A percentile compares a stretch with the other conserved stretches of the same genome.
Evolutionary conservation across 495 filamentous ascomycete species (phyloP).

Genomic region (Penicilliopsis zonata): DNA sequence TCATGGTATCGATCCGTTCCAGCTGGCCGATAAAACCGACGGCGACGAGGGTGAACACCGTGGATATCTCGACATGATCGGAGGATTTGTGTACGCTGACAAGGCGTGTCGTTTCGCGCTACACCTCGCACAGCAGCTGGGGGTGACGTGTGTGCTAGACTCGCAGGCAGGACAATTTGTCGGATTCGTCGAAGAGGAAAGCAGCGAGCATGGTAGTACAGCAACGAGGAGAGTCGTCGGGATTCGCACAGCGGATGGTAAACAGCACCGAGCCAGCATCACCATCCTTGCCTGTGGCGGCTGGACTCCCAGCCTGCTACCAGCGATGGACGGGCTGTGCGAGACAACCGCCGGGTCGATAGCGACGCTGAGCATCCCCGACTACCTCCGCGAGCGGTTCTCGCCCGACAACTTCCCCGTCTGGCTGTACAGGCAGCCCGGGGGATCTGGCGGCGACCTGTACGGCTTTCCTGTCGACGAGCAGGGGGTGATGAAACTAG

Average conservation of each 20-base stretch:
- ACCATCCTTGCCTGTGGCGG: conserved; percentile 65
- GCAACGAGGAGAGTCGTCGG: conserved; percentile 6
- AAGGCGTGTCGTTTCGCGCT: conserved; percentile 31
- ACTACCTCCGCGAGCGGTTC: conserved; percentile 6
- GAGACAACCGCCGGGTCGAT: conserved; percentile 34
- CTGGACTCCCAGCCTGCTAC: conserved; percentile 58
- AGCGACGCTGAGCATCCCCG: conserved; percentile 19
- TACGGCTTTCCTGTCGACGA: conserved; percentile 28
- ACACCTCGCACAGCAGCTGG: conserved; percentile 18
- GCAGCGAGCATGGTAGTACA: neutral
- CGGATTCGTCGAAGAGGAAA: conserved; percentile 8
- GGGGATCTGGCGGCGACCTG: conserved; percentile 18
- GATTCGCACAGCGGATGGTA: conserved; percentile 21
- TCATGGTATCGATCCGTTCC: conserved; percentile 19
- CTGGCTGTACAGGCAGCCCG: conserved; percentile 16
- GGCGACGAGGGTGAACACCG: conserved; percentile 5
- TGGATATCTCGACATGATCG: conserved; percentile 25
- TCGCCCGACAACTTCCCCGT: conserved; percentile 22
- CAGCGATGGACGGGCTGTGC: conserved; percentile 18
- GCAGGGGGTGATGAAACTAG: conserved; percentile 29
- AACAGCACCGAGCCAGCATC: conserved; percentile 40
- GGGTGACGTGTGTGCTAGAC: conserved; percentile 22
- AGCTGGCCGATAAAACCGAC: neutral
- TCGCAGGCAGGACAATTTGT: conserved; percentile 10
- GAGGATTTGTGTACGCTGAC: conserved; percentile 27